Evolutionary conservation across 2,329 filamentous ascomycete species (phyloP), one percentile per base, ranked within the genome.

Genomic region (Ascochyta fabae): DNA sequence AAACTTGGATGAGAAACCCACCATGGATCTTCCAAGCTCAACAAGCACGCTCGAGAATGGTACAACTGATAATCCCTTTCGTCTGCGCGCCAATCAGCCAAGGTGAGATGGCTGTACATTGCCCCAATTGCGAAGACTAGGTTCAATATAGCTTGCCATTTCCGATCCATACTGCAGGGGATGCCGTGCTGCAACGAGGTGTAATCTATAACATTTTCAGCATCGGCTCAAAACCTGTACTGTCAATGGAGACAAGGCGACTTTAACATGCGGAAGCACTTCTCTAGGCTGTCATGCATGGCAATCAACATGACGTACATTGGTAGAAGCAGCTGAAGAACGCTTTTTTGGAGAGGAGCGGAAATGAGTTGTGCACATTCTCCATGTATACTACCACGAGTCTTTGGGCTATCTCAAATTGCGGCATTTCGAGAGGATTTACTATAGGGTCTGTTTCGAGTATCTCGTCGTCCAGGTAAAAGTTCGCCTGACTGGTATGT

Each of bases 91-190:
- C 64, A 66, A 1, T 68, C 56, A 4, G 66, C 65, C 45, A 66
- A 55, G 3, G 58, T 66, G 36, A 75, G 64, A 53, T 73, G 65
- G 13, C 69, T 69, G 53, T 74, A 72, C 23, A 69, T 66, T 16
- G 76, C 68, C 8, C 73, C 77, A 34, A 79, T 75, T 16, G 77
- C 77, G 51, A 79, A 77, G 3, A 78, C 68, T 15, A 78, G 33
- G 44, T 79, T 78, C 36, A 79, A 46, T 16, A 75, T 73, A 6
- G 71, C 69, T 23, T 71, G 67, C 76, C 75, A 78, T 23, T 70
- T 67, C 26, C 55, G 55, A 16, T 65, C 48, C 10, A 62, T 27
- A 22, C 49, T 39, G 33, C 56, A 33, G 33, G 62, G 53, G 46
- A 53, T 29, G 43, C 62, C 56, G 23, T 55, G 40, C 24, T 58